Base-by-base conservation (phyloP, 2,329 filamentous ascomycete genomes). In the Aspergillus puulaauensis region DNA sequence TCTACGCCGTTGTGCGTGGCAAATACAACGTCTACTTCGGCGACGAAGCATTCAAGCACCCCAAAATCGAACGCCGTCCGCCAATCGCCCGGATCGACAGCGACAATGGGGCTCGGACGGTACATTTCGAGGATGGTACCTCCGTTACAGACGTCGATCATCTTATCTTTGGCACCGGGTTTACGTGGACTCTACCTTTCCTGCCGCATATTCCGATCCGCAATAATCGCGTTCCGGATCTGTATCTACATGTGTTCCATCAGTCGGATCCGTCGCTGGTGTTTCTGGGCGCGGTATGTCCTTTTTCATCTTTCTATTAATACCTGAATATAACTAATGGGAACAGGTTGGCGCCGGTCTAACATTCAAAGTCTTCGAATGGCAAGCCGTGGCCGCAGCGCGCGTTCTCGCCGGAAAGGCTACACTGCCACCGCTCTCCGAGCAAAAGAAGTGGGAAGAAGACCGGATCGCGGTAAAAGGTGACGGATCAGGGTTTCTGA, bases 281-380 rank as follows among this genome's bases (percentile, higher is more conserved):
- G 2, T 75, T 75, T 41, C 43, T 76, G 14, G 73, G 72, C 51
- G 85, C 85, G 4, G 83, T 82, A 57, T 65, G 70, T 65, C 9
- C 27, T 33, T 21, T 41, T 8, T n/a, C 3, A 33, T 3, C 31
- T 33, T n/a, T 37, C 35, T n/a, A 37, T 6, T 37, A n/a, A 37
- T 12, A n/a, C 35, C 35, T n/a, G 9, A 37, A n/a, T n/a, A 37
- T n/a, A 14, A 7, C 21, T 35, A 9, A 24, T 11, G 4, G 1
- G 9, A 31, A 70, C 39, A 75, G 71, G 70, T 75, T 23, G 69
- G 70, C 9, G 73, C 69, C 1, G 73, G 73, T 1, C 61, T 90
- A 27, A 89, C 86, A 0, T 89, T 90, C 73, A 87, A 86, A 67
- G 80, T 88, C 37, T 88, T 87, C 58, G 86, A 89, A 72, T 88